Evolutionary conservation across 2,329 filamentous ascomycete genomes (phyloP).

Genomic region (Lachnellula suecica): DNA sequence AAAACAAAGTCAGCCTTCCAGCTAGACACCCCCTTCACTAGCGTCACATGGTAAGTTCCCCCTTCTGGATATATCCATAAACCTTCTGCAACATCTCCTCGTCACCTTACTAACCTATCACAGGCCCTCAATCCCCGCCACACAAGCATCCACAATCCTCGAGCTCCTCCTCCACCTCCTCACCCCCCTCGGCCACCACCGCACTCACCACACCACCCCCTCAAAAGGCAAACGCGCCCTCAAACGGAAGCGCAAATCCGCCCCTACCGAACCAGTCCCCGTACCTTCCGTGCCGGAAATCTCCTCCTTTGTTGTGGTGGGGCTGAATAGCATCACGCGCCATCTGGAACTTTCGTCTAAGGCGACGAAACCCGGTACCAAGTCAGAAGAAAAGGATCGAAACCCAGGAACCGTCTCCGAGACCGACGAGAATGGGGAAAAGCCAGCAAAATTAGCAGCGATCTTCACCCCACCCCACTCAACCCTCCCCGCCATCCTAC

Average conservation of each 20-base stretch:
- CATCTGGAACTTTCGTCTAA: constrained; percentile 40
- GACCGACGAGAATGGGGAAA: no score
- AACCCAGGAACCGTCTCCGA: no score
- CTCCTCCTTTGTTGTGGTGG: constrained; percentile 58
- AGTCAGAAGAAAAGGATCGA: not conserved
- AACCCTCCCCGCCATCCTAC: constrained; percentile 57
- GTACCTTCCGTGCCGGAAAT: constrained; percentile 52
- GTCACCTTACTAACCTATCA: constrained; percentile 2
- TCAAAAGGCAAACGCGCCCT: constrained; percentile 63
- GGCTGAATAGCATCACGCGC: constrained; percentile 62
- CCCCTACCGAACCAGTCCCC: constrained; percentile 16
- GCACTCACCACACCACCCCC: constrained; percentile 48
- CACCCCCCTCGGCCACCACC: constrained; percentile 62
- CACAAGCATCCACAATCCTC: constrained; percentile 63
- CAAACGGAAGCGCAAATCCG: constrained; percentile 47
- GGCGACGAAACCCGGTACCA: constrained; percentile 7
- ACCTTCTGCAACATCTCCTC: not conserved
- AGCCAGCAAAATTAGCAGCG: constrained; percentile 36
- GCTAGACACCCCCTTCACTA: constrained; percentile 64
- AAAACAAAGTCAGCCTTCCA: constrained; percentile 60
- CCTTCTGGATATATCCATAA: no score
- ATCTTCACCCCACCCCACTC: constrained; percentile 60
- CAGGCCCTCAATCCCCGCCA: constrained; percentile 59
- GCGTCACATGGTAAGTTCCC: constrained; percentile 53
- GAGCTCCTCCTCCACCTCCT: constrained; percentile 66